Evolutionary conservation across 495 filamentous ascomycete genomes (phyloP), one percentile per base, ranked within the genome.

Genomic region (Apiosordaria backusii): DNA sequence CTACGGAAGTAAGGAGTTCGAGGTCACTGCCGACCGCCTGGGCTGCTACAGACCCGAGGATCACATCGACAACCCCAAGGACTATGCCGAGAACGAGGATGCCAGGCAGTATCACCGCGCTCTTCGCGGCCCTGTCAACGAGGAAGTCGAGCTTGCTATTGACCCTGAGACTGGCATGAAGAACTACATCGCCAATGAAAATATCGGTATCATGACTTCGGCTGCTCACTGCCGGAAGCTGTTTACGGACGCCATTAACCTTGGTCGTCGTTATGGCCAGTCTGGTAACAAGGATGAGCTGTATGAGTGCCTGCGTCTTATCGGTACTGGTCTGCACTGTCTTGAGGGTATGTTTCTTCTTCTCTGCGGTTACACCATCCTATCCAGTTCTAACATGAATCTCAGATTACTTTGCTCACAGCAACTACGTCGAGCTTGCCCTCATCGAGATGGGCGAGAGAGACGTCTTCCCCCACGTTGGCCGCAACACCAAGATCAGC

Each of bases 31-130:
- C 10, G 90, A 96, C 18, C 85, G 93, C 55, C 84, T 97, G 13
- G 93, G 93, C 58, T 95, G 91, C 78, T 97, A 97, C 74, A 82
- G 92, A 50, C 91, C 91, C 1, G 91, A 92, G 70, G 91, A 94
- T 72, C 91, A 94, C 72, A 97, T 96, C 70, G 92, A 97, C 75
- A 79, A 97, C 75, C 83, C 83, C 66, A 79, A 85, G 79, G 84
- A 89, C 74, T 96, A 96, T 71, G 91, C 89, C 61, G 90, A 94
- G 74, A 94, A 94, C 68, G 72, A 87, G 64, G 93, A 97, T 77
- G 92, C 93, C 27, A 86, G 89, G n/a, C 77, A 88, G 66, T 96
- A 92, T 70, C 89, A 97, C 71, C 80, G 68, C 61, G 86, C 90
- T 63, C 87, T 97, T 58, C 88, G 93, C 61, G 92, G 88, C 4